Base-by-base conservation (phyloP, 202 grass and related monocot genomes). In the Brachypodium distachyon region DNA sequence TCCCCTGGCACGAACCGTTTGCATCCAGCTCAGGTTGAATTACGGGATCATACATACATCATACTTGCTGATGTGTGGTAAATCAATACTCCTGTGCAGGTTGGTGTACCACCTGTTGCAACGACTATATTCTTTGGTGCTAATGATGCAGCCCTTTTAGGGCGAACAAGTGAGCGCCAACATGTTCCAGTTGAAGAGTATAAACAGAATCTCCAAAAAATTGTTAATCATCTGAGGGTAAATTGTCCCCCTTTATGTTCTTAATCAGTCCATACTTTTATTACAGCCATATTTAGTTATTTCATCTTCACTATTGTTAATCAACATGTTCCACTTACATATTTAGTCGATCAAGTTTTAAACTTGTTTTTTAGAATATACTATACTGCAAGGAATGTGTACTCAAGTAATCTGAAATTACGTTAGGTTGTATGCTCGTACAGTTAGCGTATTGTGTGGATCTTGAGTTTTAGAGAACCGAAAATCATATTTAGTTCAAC, bases 121-220 rank as follows among this genome's bases (percentile, higher is more conserved):
- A 84, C 87, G n/a, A 94, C 94, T 18, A 82, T 97, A 55, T 97
- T 97, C 79, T 97, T 97, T n/a, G 91, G 94, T 4, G 91, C 94
- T 12, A 97, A 97, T 74, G 94, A 97, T 34, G 91, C 91, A 3
- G 89, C 84, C 55, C 76, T 97, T 23, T 74, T 78, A 16, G 89
- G 86, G 74, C 72, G 80, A 49, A 85, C 79, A 33, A 61, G 79
- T 26, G 80, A 94, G 54, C 70, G 90, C 13, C 91, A 94, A 14
- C 84, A 97, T 80, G 89, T 97, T 7, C 95, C 89, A 31, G 34
- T 97, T 50, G 71, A 58, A 26, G 89, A 97, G 80, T 94, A 92
- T 73, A 90, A 42, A 70, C 77, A 97, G 13, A 97, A 97, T 57
- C 77, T 94, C 31, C 84, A 47, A 50, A 92, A 47, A 61, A 90